phyloP scores from a whole-genome alignment of 1,284 basidiomycete species.

The Stereum hirsutum region DNA sequence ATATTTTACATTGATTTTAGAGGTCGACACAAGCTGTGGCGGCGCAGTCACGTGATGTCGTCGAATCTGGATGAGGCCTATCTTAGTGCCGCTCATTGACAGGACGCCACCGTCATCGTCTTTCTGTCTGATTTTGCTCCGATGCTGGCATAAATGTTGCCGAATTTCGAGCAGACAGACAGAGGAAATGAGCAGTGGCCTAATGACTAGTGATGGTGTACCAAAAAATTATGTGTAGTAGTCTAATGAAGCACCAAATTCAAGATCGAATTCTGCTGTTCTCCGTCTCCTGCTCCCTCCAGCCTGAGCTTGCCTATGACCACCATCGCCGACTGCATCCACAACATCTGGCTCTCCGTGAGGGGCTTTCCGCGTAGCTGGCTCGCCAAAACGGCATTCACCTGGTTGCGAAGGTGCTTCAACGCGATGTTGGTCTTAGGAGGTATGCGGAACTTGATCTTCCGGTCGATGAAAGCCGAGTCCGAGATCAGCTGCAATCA shows the following conservation, averaged over 20 bases:
- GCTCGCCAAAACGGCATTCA: conserved; percentile 54
- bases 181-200: too few species aligned
- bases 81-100: too few species aligned
- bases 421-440: conserved; percentile 76
- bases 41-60: too few species aligned
- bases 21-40: too few species aligned
- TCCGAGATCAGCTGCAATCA: conserved; percentile 57
- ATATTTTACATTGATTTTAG: too few species aligned
- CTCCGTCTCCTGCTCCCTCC: conserved; percentile 15
- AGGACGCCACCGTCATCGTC: too few species aligned
- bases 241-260: conserved; percentile 6
- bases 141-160: too few species aligned
- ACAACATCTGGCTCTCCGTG: conserved; percentile 47
- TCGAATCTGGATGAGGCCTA: too few species aligned
- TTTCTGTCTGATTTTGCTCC: too few species aligned
- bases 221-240: too few species aligned
- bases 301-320: conserved; percentile 43
- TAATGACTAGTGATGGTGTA: too few species aligned
- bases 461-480: conserved; percentile 76
- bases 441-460: conserved; percentile 65
- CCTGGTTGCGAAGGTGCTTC: conserved; percentile 67
- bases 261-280: conserved; percentile 8
- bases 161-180: too few species aligned
- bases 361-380: conserved; percentile 59
- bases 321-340: conserved; percentile 65